phyloP scores from a whole-genome alignment of 1,139 yeast species.

The Ashbya aceris region DNA sequence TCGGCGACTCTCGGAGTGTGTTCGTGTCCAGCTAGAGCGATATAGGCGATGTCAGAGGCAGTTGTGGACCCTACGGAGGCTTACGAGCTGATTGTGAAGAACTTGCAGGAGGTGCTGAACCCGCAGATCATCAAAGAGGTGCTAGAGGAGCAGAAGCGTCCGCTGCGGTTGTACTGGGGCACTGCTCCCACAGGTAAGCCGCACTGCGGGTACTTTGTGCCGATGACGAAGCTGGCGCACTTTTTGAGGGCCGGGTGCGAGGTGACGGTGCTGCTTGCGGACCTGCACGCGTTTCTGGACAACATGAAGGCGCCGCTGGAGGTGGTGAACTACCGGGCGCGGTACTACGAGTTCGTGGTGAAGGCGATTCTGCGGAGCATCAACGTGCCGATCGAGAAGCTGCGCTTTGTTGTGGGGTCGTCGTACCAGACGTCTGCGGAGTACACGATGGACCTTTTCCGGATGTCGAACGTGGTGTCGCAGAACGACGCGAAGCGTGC shows the following conservation, averaged over 20 bases:
- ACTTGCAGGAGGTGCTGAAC: constrained; percentile 86
- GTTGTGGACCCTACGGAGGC: constrained; percentile 48
- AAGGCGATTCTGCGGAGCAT: constrained; percentile 78
- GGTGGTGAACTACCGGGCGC: constrained; percentile 78
- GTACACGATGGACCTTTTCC: constrained; percentile 84
- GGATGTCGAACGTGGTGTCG: constrained; percentile 69
- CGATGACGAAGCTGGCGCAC: constrained; percentile 94
- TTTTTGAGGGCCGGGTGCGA: constrained; percentile 94
- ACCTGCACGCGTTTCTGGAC: constrained; percentile 92
- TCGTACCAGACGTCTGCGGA: constrained; percentile 71
- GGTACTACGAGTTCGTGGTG: constrained; percentile 75
- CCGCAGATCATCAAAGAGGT: constrained; percentile 80
- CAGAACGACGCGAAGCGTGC: constrained; percentile 98
- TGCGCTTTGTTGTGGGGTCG: constrained; percentile 78
- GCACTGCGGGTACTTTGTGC: constrained; percentile 97
- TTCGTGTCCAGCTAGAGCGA: neutral
- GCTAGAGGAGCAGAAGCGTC: constrained; percentile 70
- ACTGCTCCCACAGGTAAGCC: constrained; percentile 95
- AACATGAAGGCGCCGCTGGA: constrained; percentile 98
- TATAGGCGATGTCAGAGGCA: constrained; percentile 5
- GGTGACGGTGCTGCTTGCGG: constrained; percentile 89
- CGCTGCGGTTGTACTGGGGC: constrained; percentile 91
- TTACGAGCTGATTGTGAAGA: constrained; percentile 69
- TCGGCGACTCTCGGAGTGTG: too few species aligned
- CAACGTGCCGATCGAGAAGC: constrained; percentile 83